A percentile compares a stretch with the other conserved stretches of the same genome.
phyloP scores from a whole-genome alignment of 805 yeast genomes.

The Jamesozyma jinghongensis region DNA sequence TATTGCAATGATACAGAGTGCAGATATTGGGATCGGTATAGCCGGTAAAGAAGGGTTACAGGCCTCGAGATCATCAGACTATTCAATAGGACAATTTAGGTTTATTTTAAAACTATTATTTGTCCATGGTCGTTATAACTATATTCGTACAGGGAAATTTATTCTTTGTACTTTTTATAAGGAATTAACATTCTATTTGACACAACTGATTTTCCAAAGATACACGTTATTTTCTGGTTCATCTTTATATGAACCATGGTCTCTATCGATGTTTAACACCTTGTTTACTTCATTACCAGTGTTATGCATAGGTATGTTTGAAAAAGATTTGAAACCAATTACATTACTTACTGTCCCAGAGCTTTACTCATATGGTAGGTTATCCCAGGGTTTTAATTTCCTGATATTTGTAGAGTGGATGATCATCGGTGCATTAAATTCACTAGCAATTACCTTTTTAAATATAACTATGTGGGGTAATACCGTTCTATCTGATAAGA shows the following conservation, averaged over 20 bases:
- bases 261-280: constrained; percentile 94
- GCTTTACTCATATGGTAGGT: constrained; percentile 67
- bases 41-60: constrained; percentile 96
- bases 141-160: constrained; percentile 83
- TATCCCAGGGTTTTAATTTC: constrained; percentile 65
- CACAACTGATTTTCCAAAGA: constrained; percentile 82
- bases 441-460: constrained; percentile 61
- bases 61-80: constrained; percentile 92
- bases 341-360: constrained; percentile 90
- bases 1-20: constrained; percentile 98
- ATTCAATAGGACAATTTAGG: constrained; percentile 89
- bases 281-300: constrained; percentile 90
- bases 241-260: constrained; percentile 90
- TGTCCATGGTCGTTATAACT: constrained; percentile 95
- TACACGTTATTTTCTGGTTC: constrained; percentile 86
- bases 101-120: constrained; percentile 70
- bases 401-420: constrained; percentile 69
- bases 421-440: constrained; percentile 60
- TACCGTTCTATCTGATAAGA: constrained; percentile 57
- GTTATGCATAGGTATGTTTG: constrained; percentile 88
- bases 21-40: constrained; percentile 95
- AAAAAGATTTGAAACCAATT: constrained; percentile 79
- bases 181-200: constrained; percentile 78
- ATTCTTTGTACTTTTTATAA: constrained; percentile 91
- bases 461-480: constrained; percentile 65